These are phyloP conservation scores for Termitomyces sp. DNA, from an alignment of 768 basidiomycete genomes.

Conservation along the genomic window DNA sequence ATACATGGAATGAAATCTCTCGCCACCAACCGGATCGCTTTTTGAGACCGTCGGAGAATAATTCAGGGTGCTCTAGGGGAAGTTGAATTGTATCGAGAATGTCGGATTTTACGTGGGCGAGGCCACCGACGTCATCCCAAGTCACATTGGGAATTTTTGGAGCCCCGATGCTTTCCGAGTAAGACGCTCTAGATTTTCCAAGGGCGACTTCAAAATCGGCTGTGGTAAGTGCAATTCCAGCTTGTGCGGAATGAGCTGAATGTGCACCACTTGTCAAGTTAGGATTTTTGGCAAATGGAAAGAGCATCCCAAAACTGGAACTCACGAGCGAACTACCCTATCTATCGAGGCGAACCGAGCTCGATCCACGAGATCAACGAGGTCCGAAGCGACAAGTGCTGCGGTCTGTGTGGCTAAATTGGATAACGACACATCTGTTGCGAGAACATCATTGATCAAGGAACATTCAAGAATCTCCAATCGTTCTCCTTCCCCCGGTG, in stretches of 20 bases:
- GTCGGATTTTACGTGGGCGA: conserved; percentile 81
- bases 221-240: conserved; percentile 39
- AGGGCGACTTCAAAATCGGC: conserved; percentile 74
- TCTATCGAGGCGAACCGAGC: conserved; percentile 51
- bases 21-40: conserved; percentile 77
- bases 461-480: conserved; percentile 49
- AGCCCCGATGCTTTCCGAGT: conserved; percentile 92
- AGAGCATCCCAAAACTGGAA: not conserved
- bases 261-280: conserved; percentile 14
- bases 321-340: conserved; percentile 36
- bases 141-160: conserved; percentile 93
- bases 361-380: conserved; percentile 60
- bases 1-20: not conserved
- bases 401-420: conserved; percentile 83
- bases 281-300: not conserved
- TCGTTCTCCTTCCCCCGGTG: conserved; percentile 75
- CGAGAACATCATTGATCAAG: conserved; percentile 35
- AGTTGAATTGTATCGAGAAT: conserved; percentile 95
- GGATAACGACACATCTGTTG: conserved; percentile 74
- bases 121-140: conserved; percentile 97
- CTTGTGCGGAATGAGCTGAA: conserved; percentile 23
- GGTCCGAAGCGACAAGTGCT: conserved; percentile 79
- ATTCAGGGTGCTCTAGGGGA: conserved; percentile 83
- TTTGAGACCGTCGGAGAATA: conserved; percentile 88
- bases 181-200: conserved; percentile 63